Evolutionary conservation across 176 grass and related monocot species (phyloP).

Genomic region (Oryza meridionalis): DNA sequence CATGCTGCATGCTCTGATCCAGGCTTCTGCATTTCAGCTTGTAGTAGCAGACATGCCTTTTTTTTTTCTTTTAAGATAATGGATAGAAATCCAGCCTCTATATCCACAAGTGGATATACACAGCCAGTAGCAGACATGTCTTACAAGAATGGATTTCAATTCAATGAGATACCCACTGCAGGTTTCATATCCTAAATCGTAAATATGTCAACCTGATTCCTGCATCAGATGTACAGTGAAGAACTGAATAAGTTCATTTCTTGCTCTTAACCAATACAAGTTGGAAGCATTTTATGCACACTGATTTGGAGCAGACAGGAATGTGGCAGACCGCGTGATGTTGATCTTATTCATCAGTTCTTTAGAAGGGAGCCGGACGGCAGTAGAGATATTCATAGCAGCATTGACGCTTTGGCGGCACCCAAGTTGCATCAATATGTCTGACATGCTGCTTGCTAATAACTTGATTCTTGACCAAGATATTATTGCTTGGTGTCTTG

Average conservation of each 20-base stretch:
- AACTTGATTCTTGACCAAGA: not conserved
- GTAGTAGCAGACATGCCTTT: not conserved
- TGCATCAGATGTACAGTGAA: slow-evolving; percentile 1
- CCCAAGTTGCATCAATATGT: not conserved
- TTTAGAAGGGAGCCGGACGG: not conserved
- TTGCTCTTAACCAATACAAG: slow-evolving; percentile 3
- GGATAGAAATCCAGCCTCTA: no score
- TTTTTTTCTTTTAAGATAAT: no score
- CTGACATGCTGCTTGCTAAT: not conserved
- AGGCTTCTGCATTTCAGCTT: not conserved
- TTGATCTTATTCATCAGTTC: slow-evolving; percentile 21
- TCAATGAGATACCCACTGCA: not conserved
- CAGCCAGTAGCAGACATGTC: not conserved
- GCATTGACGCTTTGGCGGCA: not conserved
- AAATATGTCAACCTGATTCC: not conserved
- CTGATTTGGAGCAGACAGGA: slow-evolving; percentile 1
- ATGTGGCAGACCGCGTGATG: not conserved
- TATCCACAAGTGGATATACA: no score
- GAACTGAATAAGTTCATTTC: not conserved
- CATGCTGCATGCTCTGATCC: not conserved
- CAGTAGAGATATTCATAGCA: not conserved
- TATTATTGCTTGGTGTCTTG: not conserved
- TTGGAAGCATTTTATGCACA: not conserved
- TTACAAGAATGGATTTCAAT: not conserved
- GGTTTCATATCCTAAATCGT: not conserved